A percentile compares a stretch with the other conserved stretches of the same genome.
Evolutionary conservation across 2,329 filamentous ascomycete species (phyloP).

Genomic region (Cercospora zeae-maydis): DNA sequence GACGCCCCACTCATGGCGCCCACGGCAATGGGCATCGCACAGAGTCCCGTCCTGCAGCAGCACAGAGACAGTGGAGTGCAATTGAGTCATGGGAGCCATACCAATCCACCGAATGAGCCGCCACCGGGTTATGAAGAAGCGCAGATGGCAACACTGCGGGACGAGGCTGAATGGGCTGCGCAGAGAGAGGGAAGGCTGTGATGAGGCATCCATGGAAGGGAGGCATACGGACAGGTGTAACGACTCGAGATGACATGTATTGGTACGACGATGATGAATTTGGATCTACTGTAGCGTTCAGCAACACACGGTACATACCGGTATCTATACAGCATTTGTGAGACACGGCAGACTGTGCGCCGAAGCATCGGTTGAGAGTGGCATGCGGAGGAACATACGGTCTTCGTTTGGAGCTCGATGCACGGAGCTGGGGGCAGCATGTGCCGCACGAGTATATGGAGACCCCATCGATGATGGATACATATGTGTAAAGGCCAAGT

Average conservation of each 20-base stretch:
- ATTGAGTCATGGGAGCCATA: constrained; percentile 4
- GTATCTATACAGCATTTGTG: not conserved
- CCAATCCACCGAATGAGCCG: constrained; percentile 62
- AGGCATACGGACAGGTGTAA: not conserved
- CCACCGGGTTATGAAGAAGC: constrained; percentile 91
- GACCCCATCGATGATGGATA: not conserved
- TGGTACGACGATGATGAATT: not conserved
- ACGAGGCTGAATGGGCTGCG: constrained; percentile 61
- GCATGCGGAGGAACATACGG: not conserved
- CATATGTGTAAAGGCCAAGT: not conserved
- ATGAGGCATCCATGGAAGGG: not conserved
- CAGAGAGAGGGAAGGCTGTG: constrained; percentile 28
- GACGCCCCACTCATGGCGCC: constrained; percentile 40
- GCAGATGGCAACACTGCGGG: constrained; percentile 73
- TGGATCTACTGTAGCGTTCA: constrained; percentile 1
- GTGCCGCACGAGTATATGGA: not conserved
- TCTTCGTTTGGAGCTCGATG: not conserved
- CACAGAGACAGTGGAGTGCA: constrained; percentile 23
- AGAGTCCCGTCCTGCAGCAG: constrained; percentile 17
- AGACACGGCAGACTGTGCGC: not conserved
- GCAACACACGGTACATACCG: not conserved
- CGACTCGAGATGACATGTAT: not conserved
- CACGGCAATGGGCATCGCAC: constrained; percentile 33
- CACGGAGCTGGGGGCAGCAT: not conserved
- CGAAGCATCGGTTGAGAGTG: not conserved